phyloP scores from a whole-genome alignment of 768 basidiomycete genomes.

The Tricholomella constricta region DNA sequence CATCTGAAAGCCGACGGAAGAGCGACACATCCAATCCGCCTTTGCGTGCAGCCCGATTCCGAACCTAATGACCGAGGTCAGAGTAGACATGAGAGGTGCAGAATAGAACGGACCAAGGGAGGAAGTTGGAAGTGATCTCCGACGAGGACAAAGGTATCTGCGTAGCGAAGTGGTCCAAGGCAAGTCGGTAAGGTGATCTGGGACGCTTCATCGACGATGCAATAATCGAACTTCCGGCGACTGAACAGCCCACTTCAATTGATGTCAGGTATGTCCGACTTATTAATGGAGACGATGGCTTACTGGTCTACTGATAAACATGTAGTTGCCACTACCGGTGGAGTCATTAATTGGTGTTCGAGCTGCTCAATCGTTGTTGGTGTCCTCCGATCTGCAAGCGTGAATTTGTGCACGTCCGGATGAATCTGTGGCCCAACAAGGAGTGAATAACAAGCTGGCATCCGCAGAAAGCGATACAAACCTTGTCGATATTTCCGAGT shows the following conservation, averaged over 20 bases:
- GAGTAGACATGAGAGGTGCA: not conserved
- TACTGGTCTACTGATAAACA: constrained; percentile 94
- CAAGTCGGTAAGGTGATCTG: constrained; percentile 97
- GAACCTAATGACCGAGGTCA: constrained; percentile 56
- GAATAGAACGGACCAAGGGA: constrained; percentile 64
- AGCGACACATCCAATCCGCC: constrained; percentile 89
- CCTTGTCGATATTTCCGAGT: constrained; percentile 92
- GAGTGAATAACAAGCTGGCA: not conserved
- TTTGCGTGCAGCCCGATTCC: constrained; percentile 73
- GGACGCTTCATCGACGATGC: constrained; percentile 97
- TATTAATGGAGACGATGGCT: constrained; percentile 32
- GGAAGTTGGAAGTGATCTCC: constrained; percentile 98
- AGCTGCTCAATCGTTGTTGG: constrained; percentile 79
- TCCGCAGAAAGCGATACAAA: constrained; percentile 28
- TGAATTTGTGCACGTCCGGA: constrained; percentile 73
- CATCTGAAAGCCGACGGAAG: constrained; percentile 85
- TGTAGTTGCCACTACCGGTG: constrained; percentile 95
- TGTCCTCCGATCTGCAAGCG: constrained; percentile 55
- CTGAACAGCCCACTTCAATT: constrained; percentile 74
- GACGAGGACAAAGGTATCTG: constrained; percentile 89
- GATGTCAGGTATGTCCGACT: not conserved
- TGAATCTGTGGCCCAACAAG: constrained; percentile 60
- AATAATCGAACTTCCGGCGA: constrained; percentile 88
- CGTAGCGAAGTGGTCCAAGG: constrained; percentile 88
- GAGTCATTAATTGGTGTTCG: constrained; percentile 79